phyloP scores from a whole-genome alignment of 2,329 filamentous ascomycete genomes.

The Ramularia endophylla region DNA sequence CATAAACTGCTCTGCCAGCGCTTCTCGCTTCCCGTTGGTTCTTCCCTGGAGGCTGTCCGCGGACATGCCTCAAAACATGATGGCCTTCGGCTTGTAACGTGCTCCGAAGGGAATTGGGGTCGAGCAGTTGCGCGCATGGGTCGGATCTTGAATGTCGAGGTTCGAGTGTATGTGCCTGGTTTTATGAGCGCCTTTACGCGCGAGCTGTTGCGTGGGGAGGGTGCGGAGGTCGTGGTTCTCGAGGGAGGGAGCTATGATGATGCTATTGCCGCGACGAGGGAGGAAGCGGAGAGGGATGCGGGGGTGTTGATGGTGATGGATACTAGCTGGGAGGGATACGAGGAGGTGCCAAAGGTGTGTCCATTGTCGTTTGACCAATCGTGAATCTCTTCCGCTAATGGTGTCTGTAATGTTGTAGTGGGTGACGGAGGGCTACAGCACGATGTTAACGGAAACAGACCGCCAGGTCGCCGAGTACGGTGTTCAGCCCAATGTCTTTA shows the following conservation, averaged over 20 bases:
- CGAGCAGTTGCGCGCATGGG: conserved; percentile 67
- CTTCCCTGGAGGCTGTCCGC: conserved; percentile 42
- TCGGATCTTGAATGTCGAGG: conserved; percentile 49
- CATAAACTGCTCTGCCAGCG: conserved; percentile 50
- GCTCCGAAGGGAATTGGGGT: conserved; percentile 73
- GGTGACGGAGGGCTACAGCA: conserved; percentile 73
- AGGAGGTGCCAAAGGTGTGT: conserved; percentile 54
- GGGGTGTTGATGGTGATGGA: conserved; percentile 60
- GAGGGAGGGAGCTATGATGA: conserved; percentile 57
- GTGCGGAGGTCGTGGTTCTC: conserved; percentile 52
- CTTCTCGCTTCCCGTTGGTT: conserved; percentile 40
- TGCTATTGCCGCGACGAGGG: conserved; percentile 48
- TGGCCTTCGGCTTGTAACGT: conserved; percentile 50
- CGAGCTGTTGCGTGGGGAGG: conserved; percentile 55
- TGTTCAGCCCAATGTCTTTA: conserved; percentile 43
- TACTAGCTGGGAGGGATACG: conserved; percentile 60
- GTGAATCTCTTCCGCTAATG: too few relatives aligned
- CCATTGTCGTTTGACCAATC: too few relatives aligned
- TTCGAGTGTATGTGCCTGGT: conserved; percentile 57
- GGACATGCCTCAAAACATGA: conserved; percentile 20
- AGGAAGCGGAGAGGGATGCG: conserved; percentile 35
- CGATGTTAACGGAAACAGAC: conserved; percentile 65
- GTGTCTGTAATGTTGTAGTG: conserved; percentile 40
- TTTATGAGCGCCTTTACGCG: conserved; percentile 52
- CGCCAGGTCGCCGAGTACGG: conserved; percentile 46